phyloP scores from a whole-genome alignment of 2,329 filamentous ascomycete genomes.

The Diaporthe helianthi region DNA sequence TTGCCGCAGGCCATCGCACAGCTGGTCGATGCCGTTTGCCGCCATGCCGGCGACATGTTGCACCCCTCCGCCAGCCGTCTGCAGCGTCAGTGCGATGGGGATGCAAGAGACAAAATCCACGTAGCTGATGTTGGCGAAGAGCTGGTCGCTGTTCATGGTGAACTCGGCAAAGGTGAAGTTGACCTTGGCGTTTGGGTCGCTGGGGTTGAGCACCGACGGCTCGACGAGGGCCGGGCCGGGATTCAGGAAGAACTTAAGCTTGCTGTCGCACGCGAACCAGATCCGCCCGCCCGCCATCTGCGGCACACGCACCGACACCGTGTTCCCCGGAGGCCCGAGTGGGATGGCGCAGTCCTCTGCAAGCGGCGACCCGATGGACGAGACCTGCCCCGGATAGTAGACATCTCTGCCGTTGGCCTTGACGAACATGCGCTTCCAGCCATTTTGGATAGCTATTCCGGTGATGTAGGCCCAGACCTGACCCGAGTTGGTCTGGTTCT shows the following conservation, averaged over 20 bases:
- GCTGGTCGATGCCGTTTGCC: constrained; percentile 59
- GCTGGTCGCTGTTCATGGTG: constrained; percentile 59
- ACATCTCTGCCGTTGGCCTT: constrained; percentile 57
- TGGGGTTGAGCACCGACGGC: constrained; percentile 69
- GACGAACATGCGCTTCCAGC: constrained; percentile 47
- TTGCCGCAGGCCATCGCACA: constrained; percentile 60
- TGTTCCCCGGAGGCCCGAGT: constrained; percentile 62
- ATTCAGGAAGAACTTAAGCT: constrained; percentile 68
- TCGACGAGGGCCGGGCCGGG: constrained; percentile 71
- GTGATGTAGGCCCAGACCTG: constrained; percentile 71
- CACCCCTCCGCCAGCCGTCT: constrained; percentile 48
- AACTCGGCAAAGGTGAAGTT: constrained; percentile 68
- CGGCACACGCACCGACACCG: constrained; percentile 63
- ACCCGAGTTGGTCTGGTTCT: constrained; percentile 61
- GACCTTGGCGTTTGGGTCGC: constrained; percentile 59
- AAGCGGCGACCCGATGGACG: constrained; percentile 55
- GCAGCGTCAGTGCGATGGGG: constrained; percentile 60
- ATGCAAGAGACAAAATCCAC: constrained; percentile 69
- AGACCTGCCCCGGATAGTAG: constrained; percentile 63
- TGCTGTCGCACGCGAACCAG: constrained; percentile 64
- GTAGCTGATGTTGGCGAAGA: constrained; percentile 70
- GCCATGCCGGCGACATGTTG: constrained; percentile 66
- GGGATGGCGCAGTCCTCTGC: constrained; percentile 65
- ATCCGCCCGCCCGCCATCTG: constrained; percentile 69
- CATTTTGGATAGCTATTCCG: constrained; percentile 61